Evolutionary conservation across 768 basidiomycete genomes (phyloP).

Genomic region (Rhizopogon vulgaris): DNA sequence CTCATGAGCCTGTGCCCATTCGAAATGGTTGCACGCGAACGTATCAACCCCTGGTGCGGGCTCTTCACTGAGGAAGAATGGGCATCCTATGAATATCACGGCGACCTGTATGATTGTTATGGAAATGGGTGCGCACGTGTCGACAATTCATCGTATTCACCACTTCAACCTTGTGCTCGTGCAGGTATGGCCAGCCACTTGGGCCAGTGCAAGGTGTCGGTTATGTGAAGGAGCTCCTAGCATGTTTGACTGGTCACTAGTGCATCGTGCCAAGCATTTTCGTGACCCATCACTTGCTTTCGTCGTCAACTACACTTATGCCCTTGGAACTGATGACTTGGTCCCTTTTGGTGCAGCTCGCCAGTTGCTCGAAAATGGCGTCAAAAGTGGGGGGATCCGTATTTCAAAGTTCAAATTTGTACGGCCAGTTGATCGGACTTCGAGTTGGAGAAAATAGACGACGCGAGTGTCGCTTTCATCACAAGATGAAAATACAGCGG

Average conservation of each 20-base stretch:
- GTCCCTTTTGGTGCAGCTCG: constrained; percentile 51
- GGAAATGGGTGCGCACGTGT: constrained; percentile 45
- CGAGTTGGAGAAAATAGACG: too few relatives aligned
- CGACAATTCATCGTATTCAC: background rate
- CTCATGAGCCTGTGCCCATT: constrained; percentile 74
- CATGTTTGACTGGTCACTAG: constrained; percentile 60
- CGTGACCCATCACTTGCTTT: constrained; percentile 44
- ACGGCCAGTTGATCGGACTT: too few relatives aligned
- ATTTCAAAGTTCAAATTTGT: too few relatives aligned
- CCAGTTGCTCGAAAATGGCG: too few relatives aligned
- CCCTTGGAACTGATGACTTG: constrained; percentile 47
- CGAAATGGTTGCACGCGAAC: constrained; percentile 49
- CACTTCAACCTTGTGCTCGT: background rate
- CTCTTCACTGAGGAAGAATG: constrained; percentile 61
- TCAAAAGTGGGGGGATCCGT: too few relatives aligned
- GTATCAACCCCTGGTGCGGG: constrained; percentile 57
- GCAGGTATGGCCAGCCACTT: constrained; percentile 59
- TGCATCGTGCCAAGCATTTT: constrained; percentile 35
- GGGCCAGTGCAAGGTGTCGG: constrained; percentile 79
- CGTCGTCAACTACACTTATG: constrained; percentile 43
- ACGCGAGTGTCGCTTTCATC: too few relatives aligned
- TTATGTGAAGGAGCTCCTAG: constrained; percentile 80
- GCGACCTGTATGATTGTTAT: constrained; percentile 74
- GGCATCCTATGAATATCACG: constrained; percentile 54
- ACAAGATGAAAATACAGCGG: too few relatives aligned